Base-by-base conservation (phyloP, 2,329 filamentous ascomycete species). In the Claviceps maximensis region DNA sequence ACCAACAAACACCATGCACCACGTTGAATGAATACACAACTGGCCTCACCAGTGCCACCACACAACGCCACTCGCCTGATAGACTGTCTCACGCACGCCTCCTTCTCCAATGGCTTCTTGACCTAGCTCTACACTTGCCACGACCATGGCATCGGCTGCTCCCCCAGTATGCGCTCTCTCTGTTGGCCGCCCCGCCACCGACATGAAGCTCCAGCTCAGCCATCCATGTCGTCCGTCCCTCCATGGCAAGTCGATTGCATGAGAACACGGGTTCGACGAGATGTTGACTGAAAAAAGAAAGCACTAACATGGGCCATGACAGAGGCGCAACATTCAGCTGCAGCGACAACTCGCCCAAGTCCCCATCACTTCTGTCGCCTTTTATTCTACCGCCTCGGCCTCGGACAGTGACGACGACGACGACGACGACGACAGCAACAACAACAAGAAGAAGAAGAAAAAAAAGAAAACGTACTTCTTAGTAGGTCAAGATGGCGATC, bases 341-440 rank as follows among this genome's bases (percentile, higher is more conserved):
- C 56, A 51, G 27, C 58, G 67, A 57, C 68, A 71, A 55, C 68
- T 73, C 50, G 67, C 73, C 29, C 68, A 77, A 27, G 74, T 71
- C 53, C 81, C 82, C 47, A 71, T 85, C 53, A 84, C 82, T 23
- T 79, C 79, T 3, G 69, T 84, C 33, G 73, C 72, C 25, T 78
- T 84, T 58, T 75, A 74, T 60, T 63, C 63, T 3, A 58, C 61
- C 25, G 50, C 55, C 3, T 58, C 60, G 13, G 66, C 63, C 10
- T 57, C 57, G 29, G 29, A 4, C 29, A 31, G 29, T n/a, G n/a
- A n/a, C n/a, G n/a, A n/a, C n/a, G n/a, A n/a, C n/a, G n/a, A n/a
- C n/a, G n/a, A n/a, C n/a, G n/a, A n/a, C n/a, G n/a, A n/a, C n/a
- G n/a, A n/a, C n/a, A n/a, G 31, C 31, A 12, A 12, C 31, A 33